phyloP scores from a whole-genome alignment of 202 grass and related monocot species.

The Cymbopogon flexuosus region DNA sequence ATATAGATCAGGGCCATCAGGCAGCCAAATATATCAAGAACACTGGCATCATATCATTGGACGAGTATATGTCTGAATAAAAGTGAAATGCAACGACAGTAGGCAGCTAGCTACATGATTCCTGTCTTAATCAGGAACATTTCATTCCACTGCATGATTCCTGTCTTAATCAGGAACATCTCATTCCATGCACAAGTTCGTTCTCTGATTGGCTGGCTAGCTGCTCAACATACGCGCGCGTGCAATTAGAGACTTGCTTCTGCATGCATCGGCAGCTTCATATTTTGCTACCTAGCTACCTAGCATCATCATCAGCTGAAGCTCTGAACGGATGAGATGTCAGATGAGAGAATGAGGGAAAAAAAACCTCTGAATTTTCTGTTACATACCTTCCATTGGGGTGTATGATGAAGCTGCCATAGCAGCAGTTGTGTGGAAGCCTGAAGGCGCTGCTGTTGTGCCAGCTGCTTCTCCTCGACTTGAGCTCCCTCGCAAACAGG shows the following conservation, averaged over 20 bases:
- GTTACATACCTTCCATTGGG: constrained; percentile 66
- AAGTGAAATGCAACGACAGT: background rate
- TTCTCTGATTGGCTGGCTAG: constrained; percentile 14
- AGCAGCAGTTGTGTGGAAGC: constrained; percentile 45
- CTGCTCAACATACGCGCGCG: background rate
- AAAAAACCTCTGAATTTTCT: no score
- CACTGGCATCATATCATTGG: background rate
- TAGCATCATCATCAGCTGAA: background rate
- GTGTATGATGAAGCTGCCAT: constrained; percentile 54
- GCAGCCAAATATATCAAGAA: background rate
- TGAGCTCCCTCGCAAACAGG: constrained; percentile 63
- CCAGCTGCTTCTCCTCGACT: constrained; percentile 39
- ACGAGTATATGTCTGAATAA: background rate
- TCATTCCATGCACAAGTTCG: constrained; percentile 1
- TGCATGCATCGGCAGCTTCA: background rate
- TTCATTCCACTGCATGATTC: background rate
- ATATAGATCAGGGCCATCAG: background rate
- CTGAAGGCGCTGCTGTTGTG: constrained; percentile 41
- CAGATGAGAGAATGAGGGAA: background rate
- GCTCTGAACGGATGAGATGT: background rate
- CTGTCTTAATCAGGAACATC: constrained; percentile 5
- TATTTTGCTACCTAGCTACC: background rate
- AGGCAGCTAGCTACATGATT: background rate
- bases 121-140: constrained; percentile 5
- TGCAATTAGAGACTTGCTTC: background rate